Percentiles rank a stretch among this genome's conserved stretches.
These are phyloP conservation scores for Kwoniella dejecticola DNA, from an alignment of 768 basidiomycete species.

Conservation along the genomic window DNA sequence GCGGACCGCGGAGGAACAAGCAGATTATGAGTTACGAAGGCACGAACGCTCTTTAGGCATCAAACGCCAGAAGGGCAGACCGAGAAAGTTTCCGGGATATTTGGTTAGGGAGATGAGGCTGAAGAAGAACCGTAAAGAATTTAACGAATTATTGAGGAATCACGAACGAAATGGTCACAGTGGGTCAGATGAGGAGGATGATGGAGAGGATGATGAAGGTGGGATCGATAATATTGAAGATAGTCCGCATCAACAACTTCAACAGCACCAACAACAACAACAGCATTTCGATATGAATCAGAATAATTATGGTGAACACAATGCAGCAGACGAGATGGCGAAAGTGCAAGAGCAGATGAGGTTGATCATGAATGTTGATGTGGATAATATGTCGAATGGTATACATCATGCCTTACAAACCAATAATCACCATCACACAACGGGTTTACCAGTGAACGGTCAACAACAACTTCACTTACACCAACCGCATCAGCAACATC, in stretches of 20 bases:
- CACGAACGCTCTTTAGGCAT: slow-evolving; percentile 36
- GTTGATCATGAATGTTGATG: slow-evolving; percentile 6
- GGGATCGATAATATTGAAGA: not conserved
- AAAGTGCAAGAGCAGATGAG: slow-evolving; percentile 4
- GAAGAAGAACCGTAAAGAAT: slow-evolving; percentile 45
- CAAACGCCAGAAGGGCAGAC: slow-evolving; percentile 36
- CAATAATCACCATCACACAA: slow-evolving; percentile 5
- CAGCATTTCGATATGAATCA: too few relatives aligned
- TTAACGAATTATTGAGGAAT: slow-evolving; percentile 27
- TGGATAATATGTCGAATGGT: slow-evolving; percentile 9
- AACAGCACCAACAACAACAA: not conserved
- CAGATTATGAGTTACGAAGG: slow-evolving; percentile 28
- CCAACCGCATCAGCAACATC: too few relatives aligned
- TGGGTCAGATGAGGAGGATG: not conserved
- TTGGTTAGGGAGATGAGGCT: slow-evolving; percentile 48
- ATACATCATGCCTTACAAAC: slow-evolving; percentile 5
- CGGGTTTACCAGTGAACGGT: too few relatives aligned
- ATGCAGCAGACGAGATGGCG: not conserved
- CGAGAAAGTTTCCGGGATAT: slow-evolving; percentile 48
- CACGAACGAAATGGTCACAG: slow-evolving; percentile 10
- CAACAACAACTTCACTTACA: too few relatives aligned
- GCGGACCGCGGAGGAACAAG: slow-evolving; percentile 38
- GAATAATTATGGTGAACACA: not conserved
- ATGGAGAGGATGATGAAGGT: not conserved
- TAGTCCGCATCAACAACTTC: not conserved